Percentiles rank a stretch among this genome's conserved stretches.
Conservation (phyloP, 805 yeast species). For the Saturnispora bothae region DNA sequence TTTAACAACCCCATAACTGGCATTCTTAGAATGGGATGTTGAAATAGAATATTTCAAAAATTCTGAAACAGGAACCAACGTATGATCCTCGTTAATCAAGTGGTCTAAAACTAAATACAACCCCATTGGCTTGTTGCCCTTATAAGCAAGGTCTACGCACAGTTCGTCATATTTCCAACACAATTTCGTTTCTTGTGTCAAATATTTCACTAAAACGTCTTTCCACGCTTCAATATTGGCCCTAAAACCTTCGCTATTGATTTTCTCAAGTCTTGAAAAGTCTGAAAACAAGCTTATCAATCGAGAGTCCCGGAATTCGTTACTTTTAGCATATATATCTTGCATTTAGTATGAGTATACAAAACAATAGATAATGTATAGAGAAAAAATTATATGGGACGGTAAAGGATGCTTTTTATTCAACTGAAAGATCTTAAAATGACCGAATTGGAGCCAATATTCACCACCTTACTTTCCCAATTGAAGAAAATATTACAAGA, state of each 20-base stretch:
- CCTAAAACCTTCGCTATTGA: slow-evolving; percentile 38
- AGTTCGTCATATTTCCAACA: slow-evolving; percentile 16
- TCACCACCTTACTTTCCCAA: slow-evolving; percentile 15
- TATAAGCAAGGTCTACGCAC: slow-evolving; percentile 11
- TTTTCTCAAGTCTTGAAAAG: slow-evolving; percentile 31
- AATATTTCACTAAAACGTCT: slow-evolving; percentile 22
- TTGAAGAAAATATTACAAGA: slow-evolving; percentile 10
- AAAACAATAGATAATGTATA: too few relatives aligned
- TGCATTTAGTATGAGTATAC: background rate
- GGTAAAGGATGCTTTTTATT: background rate
- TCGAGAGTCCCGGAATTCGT: slow-evolving; percentile 22
- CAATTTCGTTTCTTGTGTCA: slow-evolving; percentile 21
- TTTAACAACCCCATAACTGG: slow-evolving; percentile 9
- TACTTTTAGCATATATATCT: slow-evolving; percentile 1
- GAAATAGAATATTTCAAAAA: slow-evolving; percentile 8
- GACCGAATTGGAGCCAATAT: slow-evolving; percentile 14
- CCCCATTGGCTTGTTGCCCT: slow-evolving; percentile 17
- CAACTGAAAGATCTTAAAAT: background rate
- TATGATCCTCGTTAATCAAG: slow-evolving; percentile 17
- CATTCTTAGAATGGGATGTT: background rate
- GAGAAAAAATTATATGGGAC: too few relatives aligned
- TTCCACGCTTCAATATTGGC: slow-evolving; percentile 43
- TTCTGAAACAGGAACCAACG: slow-evolving; percentile 16
- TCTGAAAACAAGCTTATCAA: slow-evolving; percentile 39
- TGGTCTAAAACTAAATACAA: slow-evolving; percentile 18